Evolutionary conservation across 2,329 filamentous ascomycete species (phyloP), one percentile per base, ranked within the genome.

Genomic region (Macroventuria anomochaeta): DNA sequence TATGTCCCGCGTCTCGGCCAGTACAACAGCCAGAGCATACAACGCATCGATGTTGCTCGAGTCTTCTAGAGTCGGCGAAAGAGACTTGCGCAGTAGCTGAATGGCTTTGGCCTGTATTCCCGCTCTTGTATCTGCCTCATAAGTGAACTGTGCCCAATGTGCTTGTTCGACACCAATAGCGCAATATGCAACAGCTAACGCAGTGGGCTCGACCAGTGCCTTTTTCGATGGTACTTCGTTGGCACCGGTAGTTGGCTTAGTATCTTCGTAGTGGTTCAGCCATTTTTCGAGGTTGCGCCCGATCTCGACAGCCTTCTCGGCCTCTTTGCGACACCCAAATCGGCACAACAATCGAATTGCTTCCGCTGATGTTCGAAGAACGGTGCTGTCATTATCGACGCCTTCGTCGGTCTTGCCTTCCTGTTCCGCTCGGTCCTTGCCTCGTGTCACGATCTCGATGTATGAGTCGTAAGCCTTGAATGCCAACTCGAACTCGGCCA

Each of bases 401-500:
- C 84, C 86, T 15, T 83, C 80, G 64, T 93, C 89, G 6, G 76
- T 70, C 61, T 91, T 84, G 2, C 90, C 82, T 20, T 79, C 79
- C 76, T 96, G 96, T 64, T 90, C 86, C 3, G 91, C 86, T 33
- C 93, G 85, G 17, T 91, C 90, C 75, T 93, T 96, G 51, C 88
- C 91, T 69, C 89, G 89, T 57, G 88, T 88, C 49, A 96, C 85
- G 59, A 99, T 90, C 48, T 96, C 90, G 31, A 96, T 80, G 73
- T 97, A 99, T 0, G 93, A 93, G 71, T 96, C 89, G 58, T 97
- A 90, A 0, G 95, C 90, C 69, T 92, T 92, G 72, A 96, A 87
- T 1, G 93, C 93, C 41, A 97, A 79, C 50, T 96, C 91, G 62
- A 97, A 97, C 64, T 99, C 93, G 7, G 92, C 91, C 15, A 97